These are phyloP conservation scores for Fraxinus sp. DNA, from an alignment of 305 asterid genomes.

Conservation along the genomic window DNA sequence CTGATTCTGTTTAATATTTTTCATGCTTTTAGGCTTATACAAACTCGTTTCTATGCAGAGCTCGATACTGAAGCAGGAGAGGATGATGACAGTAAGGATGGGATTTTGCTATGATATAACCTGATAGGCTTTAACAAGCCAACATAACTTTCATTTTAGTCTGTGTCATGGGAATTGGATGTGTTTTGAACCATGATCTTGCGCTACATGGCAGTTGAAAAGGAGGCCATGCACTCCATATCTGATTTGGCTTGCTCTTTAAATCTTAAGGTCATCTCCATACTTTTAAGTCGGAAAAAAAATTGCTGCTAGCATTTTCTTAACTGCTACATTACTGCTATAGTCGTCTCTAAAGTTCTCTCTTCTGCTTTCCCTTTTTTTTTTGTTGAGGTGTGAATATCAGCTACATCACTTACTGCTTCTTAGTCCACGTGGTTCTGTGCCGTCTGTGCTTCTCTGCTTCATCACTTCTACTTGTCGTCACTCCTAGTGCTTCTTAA, in stretches of 20 bases:
- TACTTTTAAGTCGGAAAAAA: background rate
- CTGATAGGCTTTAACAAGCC: slow-evolving; percentile 20
- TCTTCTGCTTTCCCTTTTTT: slow-evolving; percentile 10
- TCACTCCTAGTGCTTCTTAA: slow-evolving; percentile 17
- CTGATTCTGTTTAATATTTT: background rate
- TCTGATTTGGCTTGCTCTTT: slow-evolving; percentile 24
- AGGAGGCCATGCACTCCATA: slow-evolving; percentile 17
- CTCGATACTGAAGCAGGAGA: slow-evolving; percentile 19
- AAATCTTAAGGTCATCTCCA: slow-evolving; percentile 23
- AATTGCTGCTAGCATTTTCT: slow-evolving; percentile 1
- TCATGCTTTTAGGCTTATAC: background rate
- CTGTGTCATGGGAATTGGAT: slow-evolving; percentile 13
- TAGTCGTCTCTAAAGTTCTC: background rate
- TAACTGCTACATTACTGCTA: slow-evolving; percentile 5
- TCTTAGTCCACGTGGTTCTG: slow-evolving; percentile 25
- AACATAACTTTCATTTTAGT: slow-evolving; percentile 13
- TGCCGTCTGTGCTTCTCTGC: slow-evolving; percentile 23
- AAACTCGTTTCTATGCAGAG: slow-evolving; percentile 18
- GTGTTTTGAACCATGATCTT: slow-evolving; percentile 20
- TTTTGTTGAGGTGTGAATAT: slow-evolving; percentile 32
- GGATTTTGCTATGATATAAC: slow-evolving; percentile 2
- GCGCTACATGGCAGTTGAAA: slow-evolving; percentile 14
- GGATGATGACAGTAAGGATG: background rate
- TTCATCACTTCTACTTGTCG: slow-evolving; percentile 3
- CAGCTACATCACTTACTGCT: slow-evolving; percentile 29